Conservation (phyloP, 352 stramenopile species). For the Pythium rhizo-oryzae region DNA sequence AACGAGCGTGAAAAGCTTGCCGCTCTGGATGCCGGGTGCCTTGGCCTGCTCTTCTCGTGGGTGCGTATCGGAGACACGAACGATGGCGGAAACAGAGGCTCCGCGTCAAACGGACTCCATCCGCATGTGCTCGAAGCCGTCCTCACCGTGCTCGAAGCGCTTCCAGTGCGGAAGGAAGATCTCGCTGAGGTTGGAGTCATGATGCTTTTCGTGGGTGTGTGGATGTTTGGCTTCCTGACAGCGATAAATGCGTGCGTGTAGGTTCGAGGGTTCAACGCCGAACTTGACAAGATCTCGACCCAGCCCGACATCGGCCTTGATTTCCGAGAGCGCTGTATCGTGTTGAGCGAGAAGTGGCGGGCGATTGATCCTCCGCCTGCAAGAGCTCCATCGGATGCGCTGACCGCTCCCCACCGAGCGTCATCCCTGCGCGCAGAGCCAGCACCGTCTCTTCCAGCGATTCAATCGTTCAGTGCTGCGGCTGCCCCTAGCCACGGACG, state of each 20-base stretch:
- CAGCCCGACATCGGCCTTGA: slow-evolving; percentile 15
- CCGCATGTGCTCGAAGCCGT: slow-evolving; percentile 71
- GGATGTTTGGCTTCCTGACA: background rate
- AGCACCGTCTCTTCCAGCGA: slow-evolving; percentile 3
- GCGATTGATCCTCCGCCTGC: slow-evolving; percentile 20
- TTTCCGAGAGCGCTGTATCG: slow-evolving; percentile 20
- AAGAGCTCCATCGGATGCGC: background rate
- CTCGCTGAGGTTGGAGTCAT: slow-evolving; percentile 46
- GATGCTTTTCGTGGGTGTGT: background rate
- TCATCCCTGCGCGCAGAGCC: background rate
- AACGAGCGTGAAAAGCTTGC: slow-evolving; percentile 53
- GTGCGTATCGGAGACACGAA: slow-evolving; percentile 33
- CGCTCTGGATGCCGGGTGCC: slow-evolving; percentile 62
- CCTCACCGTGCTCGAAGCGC: slow-evolving; percentile 45
- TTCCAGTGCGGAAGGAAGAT: slow-evolving; percentile 69
- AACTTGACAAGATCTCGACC: slow-evolving; percentile 17
- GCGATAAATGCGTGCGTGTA: background rate
- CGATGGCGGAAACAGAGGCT: background rate
- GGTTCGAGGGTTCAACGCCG: slow-evolving; percentile 17
- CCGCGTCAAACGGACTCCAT: slow-evolving; percentile 36
- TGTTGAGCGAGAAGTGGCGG: slow-evolving; percentile 28
- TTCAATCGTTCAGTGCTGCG: slow-evolving; percentile 12
- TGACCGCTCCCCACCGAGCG: background rate
- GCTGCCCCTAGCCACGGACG: background rate
- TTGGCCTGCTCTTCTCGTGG: slow-evolving; percentile 65